Evolutionary conservation across 2,329 filamentous ascomycete genomes (phyloP).

Genomic region (Stachybotrys echinatus): DNA sequence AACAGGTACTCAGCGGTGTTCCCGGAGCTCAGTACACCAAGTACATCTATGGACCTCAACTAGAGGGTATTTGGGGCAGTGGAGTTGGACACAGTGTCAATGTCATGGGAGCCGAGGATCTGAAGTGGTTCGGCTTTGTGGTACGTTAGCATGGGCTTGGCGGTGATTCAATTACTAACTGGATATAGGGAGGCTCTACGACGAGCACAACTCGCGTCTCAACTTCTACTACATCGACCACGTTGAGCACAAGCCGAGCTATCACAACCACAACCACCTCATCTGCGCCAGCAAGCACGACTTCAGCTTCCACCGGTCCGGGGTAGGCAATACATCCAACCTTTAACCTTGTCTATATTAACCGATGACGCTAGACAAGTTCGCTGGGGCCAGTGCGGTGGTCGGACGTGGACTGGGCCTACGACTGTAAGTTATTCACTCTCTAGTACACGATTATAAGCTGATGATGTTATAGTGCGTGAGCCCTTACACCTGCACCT

Average conservation of each 20-base stretch:
- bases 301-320: background rate
- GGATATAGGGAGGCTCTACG: background rate
- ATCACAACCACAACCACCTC: constrained; percentile 3
- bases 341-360: background rate
- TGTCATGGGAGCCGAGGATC: constrained; percentile 10
- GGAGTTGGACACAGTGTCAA: constrained; percentile 11
- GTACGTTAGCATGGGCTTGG: background rate
- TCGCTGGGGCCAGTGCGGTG: constrained; percentile 14
- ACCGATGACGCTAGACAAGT: constrained; percentile 5
- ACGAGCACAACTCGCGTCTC: background rate
- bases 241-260: background rate
- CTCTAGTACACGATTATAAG: background rate
- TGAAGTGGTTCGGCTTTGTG: constrained; percentile 12
- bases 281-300: background rate
- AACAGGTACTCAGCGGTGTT: constrained; percentile 21
- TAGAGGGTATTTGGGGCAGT: constrained; percentile 10
- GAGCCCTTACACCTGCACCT: constrained; percentile 7
- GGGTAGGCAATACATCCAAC: background rate
- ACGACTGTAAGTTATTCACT: constrained; percentile 4
- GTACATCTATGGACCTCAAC: constrained; percentile 29
- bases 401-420: constrained; percentile 7
- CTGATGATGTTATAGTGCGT: constrained; percentile 8
- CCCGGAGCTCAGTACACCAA: constrained; percentile 32
- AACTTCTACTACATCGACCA: background rate
- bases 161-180: background rate